Base-by-base conservation (phyloP, 129 eudicot genomes). In the Lactuca sativa region DNA sequence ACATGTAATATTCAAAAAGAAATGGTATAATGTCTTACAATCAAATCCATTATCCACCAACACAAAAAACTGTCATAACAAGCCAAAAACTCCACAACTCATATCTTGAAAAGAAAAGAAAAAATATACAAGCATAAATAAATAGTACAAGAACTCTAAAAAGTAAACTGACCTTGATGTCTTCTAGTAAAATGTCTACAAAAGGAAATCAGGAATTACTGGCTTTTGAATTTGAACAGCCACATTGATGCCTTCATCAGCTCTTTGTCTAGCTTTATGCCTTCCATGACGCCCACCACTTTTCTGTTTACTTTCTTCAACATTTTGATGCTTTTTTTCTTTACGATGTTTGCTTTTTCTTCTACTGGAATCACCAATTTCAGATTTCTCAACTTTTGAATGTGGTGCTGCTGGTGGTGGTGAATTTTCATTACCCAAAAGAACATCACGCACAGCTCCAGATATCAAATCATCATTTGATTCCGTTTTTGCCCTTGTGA, bases 381-480 rank as follows among this genome's bases (percentile, higher is more conserved):
- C 88, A 12, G 88, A 71, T 51, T 12, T 59, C 56, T 44, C 89
- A 31, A 48, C 58, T 18, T 60, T 81, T 54, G 56, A 5, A 5
- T 40, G 9, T 5, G 8, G 81, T 52, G 69, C 43, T 4, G 7
- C 81, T 52, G 69, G 82, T 7, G 75, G 30, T 70, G 56, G 77
- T 49, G 88, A 75, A 38, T 84, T 67, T 68, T 86, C 95, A 78
- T 69, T 81, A 56, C 88, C 92, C 51, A 79, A 77, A 79, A 89
- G 96, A 83, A 92, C 84, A 69, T 89, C 95, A 17, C 86, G 77
- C 56, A 92, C 98, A 44, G 88, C 96, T 75, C 90, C 98, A 59
- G 98, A 86, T 7, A 89, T 73, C 72, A 79, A 65, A 58, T 80
- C 90, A 25, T 82, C 84, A 70, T 75, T 79, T 21, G 64, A 62